phyloP scores from a whole-genome alignment of 2,329 filamentous ascomycete genomes.

The Fusarium drepaniforme region DNA sequence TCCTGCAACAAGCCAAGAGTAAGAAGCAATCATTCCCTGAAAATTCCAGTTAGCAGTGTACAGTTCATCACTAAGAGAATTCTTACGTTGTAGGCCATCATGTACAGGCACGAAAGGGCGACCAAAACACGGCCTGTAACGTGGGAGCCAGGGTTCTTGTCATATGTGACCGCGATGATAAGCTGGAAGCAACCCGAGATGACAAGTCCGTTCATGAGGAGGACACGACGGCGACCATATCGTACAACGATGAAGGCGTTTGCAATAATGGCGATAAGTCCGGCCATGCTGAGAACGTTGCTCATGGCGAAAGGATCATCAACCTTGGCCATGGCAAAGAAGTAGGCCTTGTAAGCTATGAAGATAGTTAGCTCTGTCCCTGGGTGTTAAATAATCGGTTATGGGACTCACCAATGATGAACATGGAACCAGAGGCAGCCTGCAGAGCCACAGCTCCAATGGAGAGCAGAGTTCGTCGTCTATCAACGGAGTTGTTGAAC shows the following conservation, averaged over 20 bases:
- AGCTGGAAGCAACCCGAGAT: conserved; percentile 34
- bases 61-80: rapidly evolving
- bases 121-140: conserved; percentile 36
- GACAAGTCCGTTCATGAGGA: conserved; percentile 19
- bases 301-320: conserved; percentile 40
- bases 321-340: conserved; percentile 40
- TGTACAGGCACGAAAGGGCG: conserved; percentile 38
- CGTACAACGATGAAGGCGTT: conserved; percentile 38
- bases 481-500: conserved; percentile 35
- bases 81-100: conserved; percentile 39
- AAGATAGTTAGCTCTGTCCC: neutral
- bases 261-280: conserved; percentile 33
- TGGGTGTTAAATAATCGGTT: rapidly evolving
- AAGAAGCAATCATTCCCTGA: conserved; percentile 41
- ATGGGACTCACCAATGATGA: conserved; percentile 36
- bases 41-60: rapidly evolving
- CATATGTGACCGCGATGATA: conserved; percentile 35
- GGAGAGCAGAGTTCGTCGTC: conserved; percentile 31
- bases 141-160: conserved; percentile 25
- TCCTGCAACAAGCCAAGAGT: conserved; percentile 39
- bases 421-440: conserved; percentile 39
- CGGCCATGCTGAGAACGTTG: conserved; percentile 40
- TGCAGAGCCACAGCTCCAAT: conserved; percentile 32
- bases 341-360: conserved; percentile 40
- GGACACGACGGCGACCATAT: conserved; percentile 32